A percentile compares a stretch with the other conserved stretches of the same genome.
Evolutionary conservation across 2,329 filamentous ascomycete species (phyloP).

Genomic region (Dendrostoma leiphaemia): DNA sequence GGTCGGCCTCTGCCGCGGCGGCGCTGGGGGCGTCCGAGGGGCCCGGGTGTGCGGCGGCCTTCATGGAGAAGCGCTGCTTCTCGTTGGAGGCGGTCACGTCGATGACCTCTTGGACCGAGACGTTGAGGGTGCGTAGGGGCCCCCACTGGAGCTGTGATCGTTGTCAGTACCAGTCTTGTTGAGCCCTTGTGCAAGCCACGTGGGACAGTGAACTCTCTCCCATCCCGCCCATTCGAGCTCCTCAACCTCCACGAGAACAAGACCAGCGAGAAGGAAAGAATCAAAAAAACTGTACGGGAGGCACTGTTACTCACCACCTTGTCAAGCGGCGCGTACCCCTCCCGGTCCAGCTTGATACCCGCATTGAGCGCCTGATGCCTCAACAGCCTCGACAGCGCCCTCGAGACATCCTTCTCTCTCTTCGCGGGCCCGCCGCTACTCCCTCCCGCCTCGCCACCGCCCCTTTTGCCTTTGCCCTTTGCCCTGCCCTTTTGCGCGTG

Average conservation of each 20-base stretch:
- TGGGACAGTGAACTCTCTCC: background rate
- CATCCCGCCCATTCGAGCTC: background rate
- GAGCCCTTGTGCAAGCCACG: too few relatives aligned
- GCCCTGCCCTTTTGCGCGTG: background rate
- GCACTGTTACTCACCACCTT: slow-evolving; percentile 61
- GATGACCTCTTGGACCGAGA: slow-evolving; percentile 71
- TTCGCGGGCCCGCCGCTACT: slow-evolving; percentile 29
- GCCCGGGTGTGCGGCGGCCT: slow-evolving; percentile 44
- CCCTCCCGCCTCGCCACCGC: slow-evolving; percentile 27
- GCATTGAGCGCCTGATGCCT: slow-evolving; percentile 56
- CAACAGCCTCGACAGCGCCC: slow-evolving; percentile 52
- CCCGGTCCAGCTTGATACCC: slow-evolving; percentile 55
- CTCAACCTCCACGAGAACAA: background rate
- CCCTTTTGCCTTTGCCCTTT: slow-evolving; percentile 25
- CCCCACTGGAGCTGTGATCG: slow-evolving; percentile 48
- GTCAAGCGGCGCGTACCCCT: slow-evolving; percentile 59
- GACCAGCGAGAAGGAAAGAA: background rate
- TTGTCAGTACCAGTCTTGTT: background rate
- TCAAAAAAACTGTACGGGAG: slow-evolving; percentile 5
- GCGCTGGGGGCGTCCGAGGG: background rate
- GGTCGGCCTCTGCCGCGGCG: slow-evolving; percentile 35
- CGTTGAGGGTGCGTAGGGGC: slow-evolving; percentile 64
- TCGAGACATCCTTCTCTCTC: slow-evolving; percentile 50
- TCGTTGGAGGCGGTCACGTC: slow-evolving; percentile 70
- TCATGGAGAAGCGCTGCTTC: slow-evolving; percentile 87